Evolutionary conservation across 2,329 filamentous ascomycete genomes (phyloP), one percentile per base, ranked within the genome.

Genomic region (Apiospora kogelbergensis): DNA sequence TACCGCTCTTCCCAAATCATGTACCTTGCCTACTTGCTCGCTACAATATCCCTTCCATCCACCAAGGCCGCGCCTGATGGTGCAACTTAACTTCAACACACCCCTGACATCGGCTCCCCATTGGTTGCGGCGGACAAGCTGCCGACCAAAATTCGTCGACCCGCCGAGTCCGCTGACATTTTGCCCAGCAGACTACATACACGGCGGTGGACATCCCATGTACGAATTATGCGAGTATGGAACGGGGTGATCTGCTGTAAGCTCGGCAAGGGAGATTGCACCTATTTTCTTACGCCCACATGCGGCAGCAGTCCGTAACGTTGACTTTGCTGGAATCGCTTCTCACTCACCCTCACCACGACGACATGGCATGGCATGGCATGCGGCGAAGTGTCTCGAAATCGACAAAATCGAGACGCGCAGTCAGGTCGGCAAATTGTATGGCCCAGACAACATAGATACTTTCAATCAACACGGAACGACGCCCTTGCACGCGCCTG

Each of bases 161-260:
- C 53, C 53, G 30, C 53, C 33, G 53, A 60, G 33, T 30, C 53
- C 53, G 53, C 53, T 60, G 53, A 60, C 53, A 60, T 60, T 60
- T 60, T 60, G 53, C 53, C 53, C 53, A 60, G 53, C 53, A 60
- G 53, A 30, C 53, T 60, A 22, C 53, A 3, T 33, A 33, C 37
- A 5, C 40, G 40, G 40, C 40, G 40, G 17, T 60, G 30, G 26
- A 20, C 53, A 37, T 37, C 53, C 53, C 53, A 60, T 60, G 30
- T 60, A 37, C 53, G 53, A 60, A 37, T 60, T 37, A 60, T 60
- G 53, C 53, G 53, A 37, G 30, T 60, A 60, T 60, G 53, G 53
- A 37, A 60, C 53, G 30, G 48, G 26, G 53, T 60, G 53, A 60
- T 60, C 53, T 60, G 53, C 53, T 60, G 53, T 60, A 60, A 60